Conservation (phyloP, 371 early-diverging fungal genomes). For the Syncephalastrum monosporum region DNA sequence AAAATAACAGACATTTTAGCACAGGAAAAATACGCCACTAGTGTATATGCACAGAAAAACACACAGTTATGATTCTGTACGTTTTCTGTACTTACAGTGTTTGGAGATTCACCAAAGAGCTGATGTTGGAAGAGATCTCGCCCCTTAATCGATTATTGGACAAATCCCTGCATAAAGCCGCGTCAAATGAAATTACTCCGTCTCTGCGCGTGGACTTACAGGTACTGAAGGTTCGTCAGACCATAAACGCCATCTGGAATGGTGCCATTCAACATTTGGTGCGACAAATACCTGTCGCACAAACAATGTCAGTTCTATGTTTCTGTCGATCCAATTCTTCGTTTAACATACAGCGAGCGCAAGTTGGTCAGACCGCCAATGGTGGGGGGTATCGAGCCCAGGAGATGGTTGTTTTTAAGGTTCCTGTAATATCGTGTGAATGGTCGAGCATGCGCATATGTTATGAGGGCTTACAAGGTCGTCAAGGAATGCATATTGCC, state of each 20-base stretch:
- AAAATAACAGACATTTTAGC: too few relatives aligned
- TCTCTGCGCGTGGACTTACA: constrained; percentile 22
- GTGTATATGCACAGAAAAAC: too few relatives aligned
- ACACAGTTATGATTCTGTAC: too few relatives aligned
- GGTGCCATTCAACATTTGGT: constrained; percentile 39
- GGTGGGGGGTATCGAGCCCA: constrained; percentile 32
- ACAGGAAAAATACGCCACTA: background rate
- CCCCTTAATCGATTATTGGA: constrained; percentile 56
- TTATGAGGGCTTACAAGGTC: constrained; percentile 25
- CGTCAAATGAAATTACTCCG: background rate
- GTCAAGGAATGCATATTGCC: constrained; percentile 20
- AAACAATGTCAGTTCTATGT: constrained; percentile 6
- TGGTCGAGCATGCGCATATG: background rate
- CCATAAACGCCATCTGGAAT: constrained; percentile 37
- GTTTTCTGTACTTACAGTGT: constrained; percentile 34
- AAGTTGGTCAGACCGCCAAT: constrained; percentile 36
- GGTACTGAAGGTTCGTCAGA: constrained; percentile 24
- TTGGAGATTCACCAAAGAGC: constrained; percentile 39
- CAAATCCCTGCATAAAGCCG: constrained; percentile 32
- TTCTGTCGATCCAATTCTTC: background rate
- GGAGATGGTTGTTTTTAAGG: constrained; percentile 33
- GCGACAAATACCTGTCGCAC: constrained; percentile 23
- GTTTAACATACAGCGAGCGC: constrained; percentile 27
- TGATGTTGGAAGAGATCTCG: constrained; percentile 36
- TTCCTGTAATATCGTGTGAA: constrained; percentile 20